Conservation (phyloP, 2,329 filamentous ascomycete species). For the Fusarium brachygibbosum region DNA sequence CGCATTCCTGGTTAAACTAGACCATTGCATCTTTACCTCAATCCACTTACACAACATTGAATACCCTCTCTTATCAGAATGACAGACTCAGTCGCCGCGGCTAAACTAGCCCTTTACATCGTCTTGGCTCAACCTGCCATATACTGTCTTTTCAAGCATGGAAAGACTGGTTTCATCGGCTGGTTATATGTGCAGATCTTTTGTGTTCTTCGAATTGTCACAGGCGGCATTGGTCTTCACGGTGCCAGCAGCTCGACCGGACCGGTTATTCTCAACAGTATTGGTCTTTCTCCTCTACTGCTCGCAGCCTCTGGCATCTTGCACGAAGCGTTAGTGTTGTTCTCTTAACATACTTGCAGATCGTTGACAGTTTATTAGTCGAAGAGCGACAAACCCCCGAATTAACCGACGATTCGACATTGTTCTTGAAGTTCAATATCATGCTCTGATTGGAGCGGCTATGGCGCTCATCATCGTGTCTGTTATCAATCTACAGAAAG, state of each 20-base stretch:
- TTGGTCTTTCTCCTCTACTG: slow-evolving; percentile 16
- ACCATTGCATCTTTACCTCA: background rate
- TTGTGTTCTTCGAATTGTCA: slow-evolving; percentile 17
- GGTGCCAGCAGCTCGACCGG: slow-evolving; percentile 8
- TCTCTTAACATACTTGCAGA: fast-evolving
- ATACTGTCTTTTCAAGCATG: slow-evolving; percentile 27
- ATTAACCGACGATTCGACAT: slow-evolving; percentile 20
- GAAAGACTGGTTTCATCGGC: slow-evolving; percentile 18
- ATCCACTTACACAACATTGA: background rate
- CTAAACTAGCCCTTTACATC: slow-evolving; percentile 13
- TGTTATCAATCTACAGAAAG: slow-evolving; percentile 1
- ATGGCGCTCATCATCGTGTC: slow-evolving; percentile 23
- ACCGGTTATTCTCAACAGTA: slow-evolving; percentile 14
- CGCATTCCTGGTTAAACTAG: background rate
- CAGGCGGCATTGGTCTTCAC: slow-evolving; percentile 15
- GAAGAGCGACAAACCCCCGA: slow-evolving; percentile 17
- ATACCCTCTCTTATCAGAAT: background rate
- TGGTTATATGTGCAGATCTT: slow-evolving; percentile 25
- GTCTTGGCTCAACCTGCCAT: slow-evolving; percentile 17
- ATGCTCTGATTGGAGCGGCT: slow-evolving; percentile 6
- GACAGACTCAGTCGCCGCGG: slow-evolving; percentile 17
- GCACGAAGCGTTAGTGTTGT: slow-evolving; percentile 13
- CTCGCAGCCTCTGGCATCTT: slow-evolving; percentile 22
- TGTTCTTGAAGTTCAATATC: slow-evolving; percentile 20
- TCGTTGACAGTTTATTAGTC: background rate